Conservation (phyloP, 106 monocot species). For the Dendrobium officinale region DNA sequence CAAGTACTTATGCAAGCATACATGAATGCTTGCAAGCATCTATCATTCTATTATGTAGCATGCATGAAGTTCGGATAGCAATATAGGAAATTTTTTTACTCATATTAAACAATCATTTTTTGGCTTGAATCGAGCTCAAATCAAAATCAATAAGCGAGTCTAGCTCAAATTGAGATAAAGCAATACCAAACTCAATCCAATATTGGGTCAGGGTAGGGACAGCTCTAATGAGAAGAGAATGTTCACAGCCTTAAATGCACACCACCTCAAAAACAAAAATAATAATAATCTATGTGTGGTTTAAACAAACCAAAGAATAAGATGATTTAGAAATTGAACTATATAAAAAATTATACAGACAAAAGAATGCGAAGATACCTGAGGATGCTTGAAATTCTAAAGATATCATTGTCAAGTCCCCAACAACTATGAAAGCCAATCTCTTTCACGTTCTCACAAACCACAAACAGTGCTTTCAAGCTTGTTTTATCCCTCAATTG, state of each 20-base stretch:
- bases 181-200: not conserved
- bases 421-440: conserved; percentile 78
- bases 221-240: not conserved
- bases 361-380: conserved; percentile 36
- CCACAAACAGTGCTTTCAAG: conserved; percentile 55
- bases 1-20: not conserved
- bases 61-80: not conserved
- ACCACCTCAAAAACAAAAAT: not conserved
- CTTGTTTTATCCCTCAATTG: conserved; percentile 74
- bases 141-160: not conserved
- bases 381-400: conserved; percentile 47
- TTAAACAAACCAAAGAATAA: not conserved
- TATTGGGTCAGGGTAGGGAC: not conserved
- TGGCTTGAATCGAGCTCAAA: not conserved
- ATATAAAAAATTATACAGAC: not conserved
- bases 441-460: conserved; percentile 73
- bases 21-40: too few relatives aligned
- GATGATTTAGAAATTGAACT: not conserved
- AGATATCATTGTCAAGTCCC: conserved; percentile 82
- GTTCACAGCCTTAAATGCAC: not conserved
- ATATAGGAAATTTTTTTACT: not conserved
- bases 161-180: not conserved
- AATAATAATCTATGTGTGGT: not conserved
- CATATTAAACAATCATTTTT: not conserved
- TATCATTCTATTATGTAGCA: too few relatives aligned